Conservation (phyloP, 129 eudicot species). For the Escallonia herrerae region DNA sequence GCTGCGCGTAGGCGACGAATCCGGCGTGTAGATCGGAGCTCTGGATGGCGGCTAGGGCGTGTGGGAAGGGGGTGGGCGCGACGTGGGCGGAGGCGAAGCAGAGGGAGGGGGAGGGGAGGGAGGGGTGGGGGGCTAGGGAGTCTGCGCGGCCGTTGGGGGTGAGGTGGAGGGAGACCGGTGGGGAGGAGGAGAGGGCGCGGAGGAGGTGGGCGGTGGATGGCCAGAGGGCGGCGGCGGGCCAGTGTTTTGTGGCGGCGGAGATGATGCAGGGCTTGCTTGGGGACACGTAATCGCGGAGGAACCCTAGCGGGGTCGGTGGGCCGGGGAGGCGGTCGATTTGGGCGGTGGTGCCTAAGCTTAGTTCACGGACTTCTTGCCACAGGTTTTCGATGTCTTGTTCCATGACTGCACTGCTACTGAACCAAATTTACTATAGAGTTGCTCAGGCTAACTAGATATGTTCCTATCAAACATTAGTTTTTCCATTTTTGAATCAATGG, state of each 20-base stretch:
- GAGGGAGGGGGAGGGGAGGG: too few species aligned
- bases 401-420: background rate
- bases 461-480: too few species aligned
- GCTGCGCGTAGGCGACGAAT: constrained; percentile 65
- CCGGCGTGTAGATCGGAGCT: background rate
- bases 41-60: constrained; percentile 37
- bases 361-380: constrained; percentile 76
- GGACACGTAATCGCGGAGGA: constrained; percentile 74
- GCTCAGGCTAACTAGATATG: too few species aligned
- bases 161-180: constrained; percentile 77
- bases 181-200: constrained; percentile 32
- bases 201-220: constrained; percentile 47
- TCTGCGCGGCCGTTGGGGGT: constrained; percentile 88
- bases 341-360: constrained; percentile 50
- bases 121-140: constrained; percentile 59
- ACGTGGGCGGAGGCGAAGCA: constrained; percentile 80
- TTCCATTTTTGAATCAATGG: too few species aligned
- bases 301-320: constrained; percentile 79
- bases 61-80: constrained; percentile 30
- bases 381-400: constrained; percentile 31
- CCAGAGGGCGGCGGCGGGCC: constrained; percentile 71
- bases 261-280: constrained; percentile 87
- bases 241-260: constrained; percentile 62
- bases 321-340: constrained; percentile 53
- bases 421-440: too few species aligned